Percentiles rank a stretch among this genome's conserved stretches.
phyloP scores from a whole-genome alignment of 768 basidiomycete species.

The Tylopilus felleus region DNA sequence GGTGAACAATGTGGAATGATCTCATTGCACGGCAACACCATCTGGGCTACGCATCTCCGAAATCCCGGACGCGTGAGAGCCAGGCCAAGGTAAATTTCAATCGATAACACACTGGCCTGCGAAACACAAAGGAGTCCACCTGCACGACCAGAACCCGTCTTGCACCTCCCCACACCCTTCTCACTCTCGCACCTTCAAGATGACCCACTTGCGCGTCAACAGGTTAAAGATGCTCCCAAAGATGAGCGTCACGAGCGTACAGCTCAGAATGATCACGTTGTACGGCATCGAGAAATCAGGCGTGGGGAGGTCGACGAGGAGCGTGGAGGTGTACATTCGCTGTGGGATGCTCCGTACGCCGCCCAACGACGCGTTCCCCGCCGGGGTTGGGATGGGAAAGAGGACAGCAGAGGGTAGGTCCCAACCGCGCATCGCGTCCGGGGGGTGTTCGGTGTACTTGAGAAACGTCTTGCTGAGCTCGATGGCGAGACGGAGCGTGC shows the following conservation, averaged over 20 bases:
- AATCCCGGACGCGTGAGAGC: not conserved
- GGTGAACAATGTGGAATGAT: not conserved
- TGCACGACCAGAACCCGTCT: not conserved
- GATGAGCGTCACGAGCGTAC: constrained; percentile 85
- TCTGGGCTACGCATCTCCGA: not conserved
- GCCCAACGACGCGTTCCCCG: constrained; percentile 1
- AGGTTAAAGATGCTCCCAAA: constrained; percentile 92
- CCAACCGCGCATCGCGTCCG: constrained; percentile 94
- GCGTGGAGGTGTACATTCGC: constrained; percentile 72
- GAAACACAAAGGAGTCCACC: not conserved
- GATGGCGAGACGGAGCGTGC: constrained; percentile 62
- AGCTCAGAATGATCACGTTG: constrained; percentile 97
- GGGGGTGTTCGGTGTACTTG: constrained; percentile 93
- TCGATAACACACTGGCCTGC: too few species aligned
- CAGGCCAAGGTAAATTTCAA: not conserved
- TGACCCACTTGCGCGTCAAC: constrained; percentile 77
- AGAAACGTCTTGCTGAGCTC: constrained; percentile 83
- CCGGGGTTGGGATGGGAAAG: constrained; percentile 34
- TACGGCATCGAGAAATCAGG: constrained; percentile 99
- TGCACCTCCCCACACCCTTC: too few species aligned
- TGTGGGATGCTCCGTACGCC: constrained; percentile 12
- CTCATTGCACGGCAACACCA: not conserved
- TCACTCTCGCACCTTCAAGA: constrained; percentile 37
- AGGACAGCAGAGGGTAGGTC: constrained; percentile 87
- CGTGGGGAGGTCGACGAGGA: constrained; percentile 92